Base-by-base conservation (phyloP, 2,329 filamentous ascomycete genomes). In the Fusarium praegraminearum region DNA sequence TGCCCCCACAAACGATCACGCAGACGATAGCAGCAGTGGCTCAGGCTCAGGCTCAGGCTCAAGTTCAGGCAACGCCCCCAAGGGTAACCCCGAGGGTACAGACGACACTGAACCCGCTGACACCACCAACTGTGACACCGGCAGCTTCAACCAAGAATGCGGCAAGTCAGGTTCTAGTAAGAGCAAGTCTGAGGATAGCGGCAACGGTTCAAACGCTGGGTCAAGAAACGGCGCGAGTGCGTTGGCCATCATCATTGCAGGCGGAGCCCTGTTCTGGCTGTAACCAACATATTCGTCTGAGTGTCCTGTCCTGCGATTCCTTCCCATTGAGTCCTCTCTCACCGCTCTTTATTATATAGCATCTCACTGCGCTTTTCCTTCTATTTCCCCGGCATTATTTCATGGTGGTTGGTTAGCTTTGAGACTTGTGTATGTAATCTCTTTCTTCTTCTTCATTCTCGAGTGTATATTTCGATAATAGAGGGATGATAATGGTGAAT, bases 141-240 rank as follows among this genome's bases (percentile, higher is more conserved):
- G 69, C 33, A 77, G 77, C 49, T 86, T 85, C 71, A 77, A 78
- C 58, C 82, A 84, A 71, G 70, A 77, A 60, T 83, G 82, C 71
- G 72, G 73, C 65, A 64, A 51, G 26, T 64, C 61, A 49, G 62
- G 55, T n/a, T 67, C 67, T 12, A 46, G 54, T 41, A 67, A 65
- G 53, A 56, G 50, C 35, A 74, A 74, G 47, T 83, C 82, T 49
- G 71, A 76, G 22, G 76, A 77, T 65, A 71, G 70, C 55, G 70
- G 63, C 60, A 75, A 73, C 35, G 76, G 76, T 58, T 78, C 77
- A 69, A 80, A 71, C 56, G 72, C 70, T 15, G 75, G 78, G 57
- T 73, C 73, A 62, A 76, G 76, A 63, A 69, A 76, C 12, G 76
- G 78, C 22, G 75, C 76, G 12, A 82, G 80, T 62, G 76, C 75